Percentiles rank a stretch among this genome's conserved stretches.
These are phyloP conservation scores for Pythium rhizo-oryzae DNA, from an alignment of 352 stramenopile genomes.

Conservation along the genomic window DNA sequence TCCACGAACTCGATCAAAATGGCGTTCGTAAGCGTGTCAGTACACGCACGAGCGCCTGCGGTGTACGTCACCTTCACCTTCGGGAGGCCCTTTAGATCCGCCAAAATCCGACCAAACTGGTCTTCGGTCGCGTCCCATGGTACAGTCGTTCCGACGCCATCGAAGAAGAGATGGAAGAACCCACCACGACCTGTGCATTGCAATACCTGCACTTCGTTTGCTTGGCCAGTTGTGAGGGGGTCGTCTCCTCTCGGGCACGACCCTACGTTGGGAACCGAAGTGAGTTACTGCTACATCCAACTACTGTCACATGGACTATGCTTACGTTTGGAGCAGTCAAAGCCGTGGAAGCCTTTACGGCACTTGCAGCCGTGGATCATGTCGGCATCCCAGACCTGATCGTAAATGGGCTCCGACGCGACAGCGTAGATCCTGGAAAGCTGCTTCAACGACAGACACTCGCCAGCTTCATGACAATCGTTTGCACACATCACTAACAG, in stretches of 20 bases:
- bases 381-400: conserved; percentile 60
- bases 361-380: conserved; percentile 91
- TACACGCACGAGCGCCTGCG: conserved; percentile 44
- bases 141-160: conserved; percentile 54
- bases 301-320: neutral
- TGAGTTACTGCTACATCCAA: neutral
- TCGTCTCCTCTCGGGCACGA: conserved; percentile 89
- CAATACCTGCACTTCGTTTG: conserved; percentile 84
- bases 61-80: conserved; percentile 57
- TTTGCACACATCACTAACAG: conserved; percentile 56
- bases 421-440: conserved; percentile 51
- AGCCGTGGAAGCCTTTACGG: conserved; percentile 73
- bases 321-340: conserved; percentile 78
- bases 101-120: conserved; percentile 60
- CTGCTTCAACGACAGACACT: conserved; percentile 71
- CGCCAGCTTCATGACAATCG: conserved; percentile 45
- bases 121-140: conserved; percentile 49
- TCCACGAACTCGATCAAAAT: conserved; percentile 69
- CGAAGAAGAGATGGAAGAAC: conserved; percentile 72
- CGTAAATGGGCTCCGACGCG: conserved; percentile 54
- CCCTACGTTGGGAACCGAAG: neutral
- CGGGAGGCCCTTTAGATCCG: conserved; percentile 34
- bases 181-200: conserved; percentile 75
- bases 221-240: conserved; percentile 78
- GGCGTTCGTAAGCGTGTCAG: conserved; percentile 39